These are phyloP conservation scores for Claviceps sp. DNA, from an alignment of 2,329 filamentous ascomycete genomes.

Conservation along the genomic window DNA sequence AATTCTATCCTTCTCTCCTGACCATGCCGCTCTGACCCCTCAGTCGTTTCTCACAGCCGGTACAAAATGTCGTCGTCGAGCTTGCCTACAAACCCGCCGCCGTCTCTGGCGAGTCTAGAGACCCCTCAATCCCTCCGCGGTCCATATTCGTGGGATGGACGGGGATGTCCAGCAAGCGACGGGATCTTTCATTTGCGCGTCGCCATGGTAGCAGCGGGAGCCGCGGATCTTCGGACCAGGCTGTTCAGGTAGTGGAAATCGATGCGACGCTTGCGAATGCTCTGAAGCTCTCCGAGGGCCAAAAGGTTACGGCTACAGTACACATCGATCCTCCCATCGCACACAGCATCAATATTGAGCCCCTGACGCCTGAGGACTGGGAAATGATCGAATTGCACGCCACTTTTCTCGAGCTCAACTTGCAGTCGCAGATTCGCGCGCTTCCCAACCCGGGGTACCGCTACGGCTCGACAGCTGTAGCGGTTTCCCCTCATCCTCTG, in stretches of 20 bases:
- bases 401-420: slow-evolving; percentile 86
- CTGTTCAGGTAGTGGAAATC: slow-evolving; percentile 67
- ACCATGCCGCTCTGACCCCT: neutral
- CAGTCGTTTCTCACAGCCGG: slow-evolving; percentile 42
- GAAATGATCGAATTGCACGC: slow-evolving; percentile 98
- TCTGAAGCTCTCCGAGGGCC: slow-evolving; percentile 65
- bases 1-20: neutral
- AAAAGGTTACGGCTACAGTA: slow-evolving; percentile 58
- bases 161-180: slow-evolving; percentile 89
- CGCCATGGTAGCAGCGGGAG: slow-evolving; percentile 56
- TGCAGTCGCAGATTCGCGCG: slow-evolving; percentile 83
- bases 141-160: slow-evolving; percentile 93
- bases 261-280: slow-evolving; percentile 73
- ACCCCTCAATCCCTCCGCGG: slow-evolving; percentile 38
- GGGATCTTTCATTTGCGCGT: slow-evolving; percentile 56
- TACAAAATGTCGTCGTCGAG: slow-evolving; percentile 94
- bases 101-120: slow-evolving; percentile 25
- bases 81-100: slow-evolving; percentile 49
- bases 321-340: slow-evolving; percentile 85
- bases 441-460: slow-evolving; percentile 71
- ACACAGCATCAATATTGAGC: slow-evolving; percentile 94
- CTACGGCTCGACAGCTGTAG: slow-evolving; percentile 33
- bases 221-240: slow-evolving; percentile 56
- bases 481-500: slow-evolving; percentile 57
- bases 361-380: slow-evolving; percentile 90